Evolutionary conservation across 805 yeast species (phyloP).

Genomic region (Ogataea polymorpha): DNA sequence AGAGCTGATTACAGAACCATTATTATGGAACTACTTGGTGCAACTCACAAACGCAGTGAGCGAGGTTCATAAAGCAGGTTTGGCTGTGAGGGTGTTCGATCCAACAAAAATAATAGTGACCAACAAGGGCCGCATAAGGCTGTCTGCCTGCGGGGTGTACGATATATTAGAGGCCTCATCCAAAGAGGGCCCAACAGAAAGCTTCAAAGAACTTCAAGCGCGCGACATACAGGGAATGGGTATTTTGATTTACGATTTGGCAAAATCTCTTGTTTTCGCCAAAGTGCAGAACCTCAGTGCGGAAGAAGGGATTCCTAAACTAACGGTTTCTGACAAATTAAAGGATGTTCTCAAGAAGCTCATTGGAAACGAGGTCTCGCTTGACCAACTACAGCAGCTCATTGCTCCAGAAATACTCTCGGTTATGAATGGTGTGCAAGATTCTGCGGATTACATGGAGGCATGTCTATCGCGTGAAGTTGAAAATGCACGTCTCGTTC

Average conservation of each 20-base stretch:
- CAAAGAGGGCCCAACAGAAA: slow-evolving; percentile 29
- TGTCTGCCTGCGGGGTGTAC: slow-evolving; percentile 66
- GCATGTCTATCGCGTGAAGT: slow-evolving; percentile 64
- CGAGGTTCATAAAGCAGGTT: slow-evolving; percentile 60
- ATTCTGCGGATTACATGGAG: slow-evolving; percentile 56
- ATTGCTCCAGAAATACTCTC: slow-evolving; percentile 45
- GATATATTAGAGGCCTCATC: slow-evolving; percentile 52
- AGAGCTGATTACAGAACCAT: slow-evolving; percentile 56
- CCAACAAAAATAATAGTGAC: slow-evolving; percentile 72
- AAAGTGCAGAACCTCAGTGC: slow-evolving; percentile 19
- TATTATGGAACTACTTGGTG: slow-evolving; percentile 71
- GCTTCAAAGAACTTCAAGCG: slow-evolving; percentile 19
- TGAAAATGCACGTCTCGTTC: slow-evolving; percentile 83
- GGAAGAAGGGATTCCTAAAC: slow-evolving; percentile 24
- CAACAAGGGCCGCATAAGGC: slow-evolving; percentile 63
- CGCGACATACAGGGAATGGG: slow-evolving; percentile 64
- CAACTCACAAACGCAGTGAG: slow-evolving; percentile 71
- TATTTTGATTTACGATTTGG: slow-evolving; percentile 52
- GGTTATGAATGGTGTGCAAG: slow-evolving; percentile 48
- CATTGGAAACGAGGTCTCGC: slow-evolving; percentile 27
- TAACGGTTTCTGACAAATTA: slow-evolving; percentile 44
- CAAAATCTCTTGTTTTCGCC: slow-evolving; percentile 33
- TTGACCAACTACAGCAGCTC: slow-evolving; percentile 35
- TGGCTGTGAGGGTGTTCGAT: slow-evolving; percentile 62
- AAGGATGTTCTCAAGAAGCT: slow-evolving; percentile 41